Conservation (phyloP, 257 asterid species). For the Dorcoceras hygrometricum region DNA sequence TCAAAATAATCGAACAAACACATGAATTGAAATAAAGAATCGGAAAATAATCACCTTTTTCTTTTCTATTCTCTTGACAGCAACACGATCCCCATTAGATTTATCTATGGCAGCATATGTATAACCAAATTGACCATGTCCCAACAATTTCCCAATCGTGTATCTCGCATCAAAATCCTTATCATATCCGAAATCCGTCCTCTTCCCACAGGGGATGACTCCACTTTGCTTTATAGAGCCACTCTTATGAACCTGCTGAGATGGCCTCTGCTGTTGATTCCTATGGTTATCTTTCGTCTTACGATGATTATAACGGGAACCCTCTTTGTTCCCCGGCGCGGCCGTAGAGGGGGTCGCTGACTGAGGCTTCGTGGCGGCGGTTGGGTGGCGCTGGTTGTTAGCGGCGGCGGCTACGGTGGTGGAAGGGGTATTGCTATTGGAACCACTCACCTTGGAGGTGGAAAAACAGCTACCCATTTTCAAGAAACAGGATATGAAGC, state of each 20-base stretch:
- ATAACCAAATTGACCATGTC: constrained; percentile 98
- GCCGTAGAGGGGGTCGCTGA: constrained; percentile 20
- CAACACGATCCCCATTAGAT: constrained; percentile 92
- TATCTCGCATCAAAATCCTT: constrained; percentile 78
- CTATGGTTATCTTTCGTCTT: constrained; percentile 34
- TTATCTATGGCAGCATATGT: constrained; percentile 89
- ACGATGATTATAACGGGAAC: constrained; percentile 29
- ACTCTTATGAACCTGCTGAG: constrained; percentile 40
- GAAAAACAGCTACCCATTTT: constrained; percentile 85
- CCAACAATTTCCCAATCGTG: constrained; percentile 82
- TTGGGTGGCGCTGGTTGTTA: constrained; percentile 24
- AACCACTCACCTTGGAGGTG: constrained; percentile 59
- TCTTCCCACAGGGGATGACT: constrained; percentile 78
- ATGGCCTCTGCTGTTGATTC: constrained; percentile 43
- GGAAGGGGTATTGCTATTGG: constrained; percentile 54
- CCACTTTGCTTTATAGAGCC: constrained; percentile 56
- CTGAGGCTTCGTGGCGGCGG: constrained; percentile 29
- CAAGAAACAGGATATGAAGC: constrained; percentile 5
- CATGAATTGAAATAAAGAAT: neutral
- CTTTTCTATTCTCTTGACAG: constrained; percentile 93
- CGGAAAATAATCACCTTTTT: constrained; percentile 52
- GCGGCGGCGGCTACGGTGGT: constrained; percentile 29
- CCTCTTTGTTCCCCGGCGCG: constrained; percentile 35
- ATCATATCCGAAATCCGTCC: constrained; percentile 95
- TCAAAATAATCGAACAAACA: neutral